Evolutionary conservation across 108 stramenopile genomes (phyloP), one percentile per base, ranked within the genome.

Genomic region (Cyclotella atomus): DNA sequence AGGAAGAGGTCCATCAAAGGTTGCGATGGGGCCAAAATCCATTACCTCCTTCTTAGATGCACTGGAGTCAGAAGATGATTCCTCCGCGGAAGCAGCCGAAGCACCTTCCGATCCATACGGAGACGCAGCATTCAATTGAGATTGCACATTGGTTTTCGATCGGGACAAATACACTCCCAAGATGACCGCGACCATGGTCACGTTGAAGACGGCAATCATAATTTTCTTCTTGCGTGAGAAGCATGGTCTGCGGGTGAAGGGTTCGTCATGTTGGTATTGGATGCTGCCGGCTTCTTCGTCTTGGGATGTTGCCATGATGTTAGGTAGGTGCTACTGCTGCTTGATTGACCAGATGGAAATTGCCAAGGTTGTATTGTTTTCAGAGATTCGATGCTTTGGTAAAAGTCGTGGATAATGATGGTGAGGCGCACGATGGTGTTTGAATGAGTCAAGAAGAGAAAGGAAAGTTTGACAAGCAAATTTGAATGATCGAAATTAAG

Each of bases 211-310:
- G 24, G 60, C 72, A n/a, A 63, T 49, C 38, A 59, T 27, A 0
- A 43, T 30, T 53, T 73, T 73, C 54, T 54, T 65, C 38, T 43
- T 62, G 45, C 63, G 62, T n/a, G 52, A 64, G 16, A 65, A 65
- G 27, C 62, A 61, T 30, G 70, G 45, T 46, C 60, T 36, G 44
- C 45, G 52, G 15, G n/a, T n/a, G n/a, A 44, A 14, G 3, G 71
- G 63, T 29, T 56, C 28, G 12, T 54, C 62, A 2, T 73, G 53
- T 23, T 49, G 14, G 4, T 7, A 41, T 41, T 32, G 10, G 56
- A 14, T 30, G 56, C 29, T 32, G 12, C 6, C 28, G 30, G 28
- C 3, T 30, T 10, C 4, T 49, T 49, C 47, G 16, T 41, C 38
- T 41, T 41, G 38, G 7, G 38, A 41, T 12, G n/a, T n/a, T 15